Base-by-base conservation (phyloP, 306 rosid genomes). In the Heteromeles arbutifolia region DNA sequence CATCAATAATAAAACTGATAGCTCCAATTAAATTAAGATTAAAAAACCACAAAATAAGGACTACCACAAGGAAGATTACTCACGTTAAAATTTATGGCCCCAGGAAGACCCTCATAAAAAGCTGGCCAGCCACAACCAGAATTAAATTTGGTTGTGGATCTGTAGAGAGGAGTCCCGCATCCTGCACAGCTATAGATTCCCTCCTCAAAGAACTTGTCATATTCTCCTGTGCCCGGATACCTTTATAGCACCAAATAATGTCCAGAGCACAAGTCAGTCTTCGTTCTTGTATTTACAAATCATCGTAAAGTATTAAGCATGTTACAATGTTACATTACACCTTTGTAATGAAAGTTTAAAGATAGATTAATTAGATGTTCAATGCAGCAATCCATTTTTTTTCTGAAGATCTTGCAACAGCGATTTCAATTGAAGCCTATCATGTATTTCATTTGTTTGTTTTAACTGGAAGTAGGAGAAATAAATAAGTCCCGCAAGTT, bases 71-170 rank as follows among this genome's bases (percentile, higher is more conserved):
- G 43, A 48, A 72, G 80, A 74, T 85, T 26, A 89, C 82, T 89
- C 53, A 92, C 97, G 2, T 57, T 74, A 69, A 79, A 57, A 45
- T 85, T 88, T 77, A 92, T 92, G 77, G 95, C 87, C 45, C 97
- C 96, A 24, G 97, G 97, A 67, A 92, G 80, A 74, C 94, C 97
- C 73, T 91, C 94, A 21, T 43, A 91, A 76, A 91, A 91, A 21
- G 97, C 94, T 19, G 97, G 92, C 92, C 97, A 91, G 45, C 97
- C 94, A 76, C 94, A 91, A 72, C 94, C 94, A 25, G 97, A 89
- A 52, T 86, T 74, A 74, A 91, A 91, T 70, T 91, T 89, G 41
- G 97, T 86, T 8, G 79, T 84, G 22, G 97, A 91, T 74, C 10
- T 70, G 74, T 87, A 85, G 68, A 87, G 89, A 34, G 91, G 87